Evolutionary conservation across 1,284 basidiomycete genomes (phyloP).

Genomic region (Bjerkandera adusta): DNA sequence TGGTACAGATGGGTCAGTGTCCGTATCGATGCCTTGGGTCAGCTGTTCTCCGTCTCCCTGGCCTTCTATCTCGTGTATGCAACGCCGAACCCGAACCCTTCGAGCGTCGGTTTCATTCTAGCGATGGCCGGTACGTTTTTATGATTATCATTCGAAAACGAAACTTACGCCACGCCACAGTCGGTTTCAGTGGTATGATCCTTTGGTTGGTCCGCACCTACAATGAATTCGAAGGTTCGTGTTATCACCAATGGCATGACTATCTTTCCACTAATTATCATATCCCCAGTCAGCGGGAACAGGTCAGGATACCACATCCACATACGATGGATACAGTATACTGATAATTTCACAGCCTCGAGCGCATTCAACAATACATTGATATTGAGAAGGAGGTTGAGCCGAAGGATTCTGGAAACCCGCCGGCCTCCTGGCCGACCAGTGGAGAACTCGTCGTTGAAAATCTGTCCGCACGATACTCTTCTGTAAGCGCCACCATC

Average conservation of each 20-base stretch:
- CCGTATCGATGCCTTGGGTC: slow-evolving; percentile 43
- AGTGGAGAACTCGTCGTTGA: slow-evolving; percentile 67
- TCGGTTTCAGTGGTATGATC: slow-evolving; percentile 53
- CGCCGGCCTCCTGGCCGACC: slow-evolving; percentile 78
- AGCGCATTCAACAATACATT: slow-evolving; percentile 61
- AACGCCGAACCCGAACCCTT: slow-evolving; percentile 26
- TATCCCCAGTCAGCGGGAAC: slow-evolving; percentile 5
- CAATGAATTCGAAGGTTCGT: slow-evolving; percentile 54
- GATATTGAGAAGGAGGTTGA: slow-evolving; percentile 72
- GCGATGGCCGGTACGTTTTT: slow-evolving; percentile 38
- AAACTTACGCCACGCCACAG: slow-evolving; percentile 28
- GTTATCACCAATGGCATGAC: slow-evolving; percentile 20
- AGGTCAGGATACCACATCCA: background rate
- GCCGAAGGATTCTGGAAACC: slow-evolving; percentile 41
- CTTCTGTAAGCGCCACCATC: slow-evolving; percentile 26
- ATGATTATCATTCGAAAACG: slow-evolving; percentile 43
- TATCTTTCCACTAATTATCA: background rate
- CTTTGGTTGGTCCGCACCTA: slow-evolving; percentile 48
- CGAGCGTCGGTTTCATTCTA: slow-evolving; percentile 45
- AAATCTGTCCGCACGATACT: slow-evolving; percentile 55
- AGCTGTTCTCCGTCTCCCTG: slow-evolving; percentile 45
- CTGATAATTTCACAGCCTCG: slow-evolving; percentile 13
- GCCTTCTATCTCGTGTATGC: slow-evolving; percentile 50
- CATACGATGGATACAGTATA: background rate
- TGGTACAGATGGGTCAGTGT: slow-evolving; percentile 51